Evolutionary conservation across 768 basidiomycete species (phyloP).

Genomic region (Lepiota venenata): DNA sequence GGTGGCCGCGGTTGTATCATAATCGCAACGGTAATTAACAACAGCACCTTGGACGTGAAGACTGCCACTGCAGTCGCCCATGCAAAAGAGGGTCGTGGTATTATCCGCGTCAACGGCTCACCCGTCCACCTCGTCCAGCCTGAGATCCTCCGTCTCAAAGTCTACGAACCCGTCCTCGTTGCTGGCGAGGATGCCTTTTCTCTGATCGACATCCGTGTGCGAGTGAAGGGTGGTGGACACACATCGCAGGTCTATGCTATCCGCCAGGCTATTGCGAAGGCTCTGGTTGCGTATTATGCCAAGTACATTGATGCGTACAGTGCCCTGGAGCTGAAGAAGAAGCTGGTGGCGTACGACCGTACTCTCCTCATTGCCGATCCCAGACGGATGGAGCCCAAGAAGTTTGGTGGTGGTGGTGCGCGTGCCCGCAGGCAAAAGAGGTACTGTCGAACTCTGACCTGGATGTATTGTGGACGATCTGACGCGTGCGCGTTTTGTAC

Average conservation of each 20-base stretch:
- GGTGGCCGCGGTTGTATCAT: slow-evolving; percentile 19
- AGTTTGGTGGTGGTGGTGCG: slow-evolving; percentile 98
- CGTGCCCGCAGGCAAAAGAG: slow-evolving; percentile 98
- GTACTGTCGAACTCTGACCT: slow-evolving; percentile 38
- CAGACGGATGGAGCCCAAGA: slow-evolving; percentile 98
- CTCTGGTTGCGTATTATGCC: slow-evolving; percentile 95
- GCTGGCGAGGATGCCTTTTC: slow-evolving; percentile 87
- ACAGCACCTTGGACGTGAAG: slow-evolving; percentile 34
- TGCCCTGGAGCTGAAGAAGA: slow-evolving; percentile 98
- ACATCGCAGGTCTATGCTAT: slow-evolving; percentile 98
- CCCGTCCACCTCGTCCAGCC: slow-evolving; percentile 96
- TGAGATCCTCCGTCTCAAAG: slow-evolving; percentile 94
- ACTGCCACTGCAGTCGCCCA: slow-evolving; percentile 98
- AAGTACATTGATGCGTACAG: slow-evolving; percentile 98
- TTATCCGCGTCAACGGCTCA: slow-evolving; percentile 95
- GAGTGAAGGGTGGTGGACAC: slow-evolving; percentile 99
- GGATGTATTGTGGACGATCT: slow-evolving; percentile 10
- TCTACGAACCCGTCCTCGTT: slow-evolving; percentile 96
- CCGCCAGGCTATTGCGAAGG: slow-evolving; percentile 98
- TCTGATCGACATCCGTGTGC: slow-evolving; percentile 92
- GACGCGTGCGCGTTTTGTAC: slow-evolving; percentile 13
- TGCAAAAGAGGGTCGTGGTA: slow-evolving; percentile 93
- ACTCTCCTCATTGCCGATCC: slow-evolving; percentile 90
- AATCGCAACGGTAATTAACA: neutral
- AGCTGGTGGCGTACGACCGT: slow-evolving; percentile 92